Evolutionary conservation across 371 early-diverging fungal species (phyloP).

Genomic region (Syncephalis fuscata): DNA sequence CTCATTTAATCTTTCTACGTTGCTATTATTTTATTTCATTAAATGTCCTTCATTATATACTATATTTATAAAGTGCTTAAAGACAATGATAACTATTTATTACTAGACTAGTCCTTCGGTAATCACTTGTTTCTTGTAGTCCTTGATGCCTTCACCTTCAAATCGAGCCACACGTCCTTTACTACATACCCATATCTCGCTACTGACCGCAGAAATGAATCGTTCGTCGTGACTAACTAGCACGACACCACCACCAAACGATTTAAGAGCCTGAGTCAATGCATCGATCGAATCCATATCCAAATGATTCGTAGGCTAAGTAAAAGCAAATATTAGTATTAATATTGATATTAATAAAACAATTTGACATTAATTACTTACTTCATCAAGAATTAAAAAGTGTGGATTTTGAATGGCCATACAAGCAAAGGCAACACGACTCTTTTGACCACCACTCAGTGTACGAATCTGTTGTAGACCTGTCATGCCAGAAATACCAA

Average conservation of each 20-base stretch:
- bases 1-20: too few species aligned
- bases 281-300: slow-evolving; percentile 96
- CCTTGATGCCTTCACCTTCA: slow-evolving; percentile 58
- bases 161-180: slow-evolving; percentile 54
- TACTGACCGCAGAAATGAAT: slow-evolving; percentile 85
- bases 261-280: slow-evolving; percentile 83
- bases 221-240: slow-evolving; percentile 98
- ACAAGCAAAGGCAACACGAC: slow-evolving; percentile 90
- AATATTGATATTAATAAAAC: background rate
- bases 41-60: too few species aligned
- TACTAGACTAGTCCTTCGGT: slow-evolving; percentile 3
- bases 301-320: slow-evolving; percentile 72
- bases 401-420: slow-evolving; percentile 86
- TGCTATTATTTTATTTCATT: too few species aligned
- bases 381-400: slow-evolving; percentile 92
- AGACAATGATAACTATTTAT: too few species aligned
- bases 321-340: background rate
- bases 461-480: slow-evolving; percentile 88
- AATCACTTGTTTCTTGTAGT: slow-evolving; percentile 57
- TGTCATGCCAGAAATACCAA: slow-evolving; percentile 92
- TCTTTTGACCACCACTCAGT: slow-evolving; percentile 97
- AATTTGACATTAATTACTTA: slow-evolving; percentile 11
- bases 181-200: slow-evolving; percentile 94
- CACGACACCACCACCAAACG: slow-evolving; percentile 92
- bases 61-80: too few species aligned